These are phyloP conservation scores for Paecilomyces fulvus DNA, from an alignment of 2,329 filamentous ascomycete genomes.

Conservation along the genomic window DNA sequence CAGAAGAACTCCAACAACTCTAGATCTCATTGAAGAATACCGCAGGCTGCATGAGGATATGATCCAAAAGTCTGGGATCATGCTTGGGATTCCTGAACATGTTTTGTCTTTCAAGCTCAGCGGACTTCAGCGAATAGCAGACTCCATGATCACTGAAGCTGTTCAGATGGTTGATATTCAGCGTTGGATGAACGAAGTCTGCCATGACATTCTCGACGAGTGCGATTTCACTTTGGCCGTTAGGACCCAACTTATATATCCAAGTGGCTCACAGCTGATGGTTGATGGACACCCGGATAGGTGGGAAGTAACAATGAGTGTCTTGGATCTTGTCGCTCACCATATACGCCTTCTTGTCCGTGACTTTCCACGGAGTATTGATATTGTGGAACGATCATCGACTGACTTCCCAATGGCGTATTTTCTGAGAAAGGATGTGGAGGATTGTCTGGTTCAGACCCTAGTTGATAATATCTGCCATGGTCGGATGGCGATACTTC, in stretches of 20 bases:
- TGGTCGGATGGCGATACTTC: conserved; percentile 20
- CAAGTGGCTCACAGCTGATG: conserved; percentile 39
- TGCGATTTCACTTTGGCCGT: conserved; percentile 49
- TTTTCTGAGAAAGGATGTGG: conserved; percentile 44
- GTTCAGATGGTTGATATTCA: conserved; percentile 45
- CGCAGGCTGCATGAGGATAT: conserved; percentile 35
- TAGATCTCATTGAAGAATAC: conserved; percentile 23
- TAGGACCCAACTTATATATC: conserved; percentile 51
- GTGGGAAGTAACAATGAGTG: conserved; percentile 39
- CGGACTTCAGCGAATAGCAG: conserved; percentile 48
- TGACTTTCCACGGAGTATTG: conserved; percentile 39
- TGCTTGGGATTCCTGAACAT: conserved; percentile 56
- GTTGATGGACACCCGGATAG: conserved; percentile 48
- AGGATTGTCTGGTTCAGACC: conserved; percentile 35
- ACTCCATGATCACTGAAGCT: conserved; percentile 36
- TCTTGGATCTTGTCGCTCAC: conserved; percentile 35
- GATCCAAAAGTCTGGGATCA: conserved; percentile 39
- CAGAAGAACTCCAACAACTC: conserved; percentile 32
- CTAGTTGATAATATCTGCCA: conserved; percentile 36
- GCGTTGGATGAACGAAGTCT: conserved; percentile 39
- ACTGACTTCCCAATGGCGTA: conserved; percentile 49
- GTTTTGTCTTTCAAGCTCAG: conserved; percentile 57
- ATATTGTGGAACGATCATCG: conserved; percentile 34
- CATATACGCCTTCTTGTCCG: conserved; percentile 29
- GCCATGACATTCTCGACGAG: conserved; percentile 58